Evolutionary conservation across 2,329 filamentous ascomycete species (phyloP).

Genomic region (Domatiomyces catenatus): DNA sequence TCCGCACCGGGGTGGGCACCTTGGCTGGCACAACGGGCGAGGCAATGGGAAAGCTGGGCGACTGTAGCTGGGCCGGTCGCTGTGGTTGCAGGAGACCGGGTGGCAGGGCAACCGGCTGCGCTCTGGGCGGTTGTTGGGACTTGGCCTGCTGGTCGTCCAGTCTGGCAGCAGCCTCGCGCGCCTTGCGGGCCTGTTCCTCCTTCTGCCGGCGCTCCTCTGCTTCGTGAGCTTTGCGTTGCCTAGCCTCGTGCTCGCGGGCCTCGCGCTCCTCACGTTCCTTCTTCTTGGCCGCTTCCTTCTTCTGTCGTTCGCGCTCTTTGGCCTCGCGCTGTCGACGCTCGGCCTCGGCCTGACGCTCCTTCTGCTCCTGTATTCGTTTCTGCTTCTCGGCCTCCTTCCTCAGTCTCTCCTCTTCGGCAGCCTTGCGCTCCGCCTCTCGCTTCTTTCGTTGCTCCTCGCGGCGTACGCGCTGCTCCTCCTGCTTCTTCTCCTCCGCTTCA

Average conservation of each 20-base stretch:
- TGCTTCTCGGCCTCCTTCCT: slow-evolving; percentile 75
- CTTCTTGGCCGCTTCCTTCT: slow-evolving; percentile 54
- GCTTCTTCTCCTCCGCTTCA: slow-evolving; percentile 60
- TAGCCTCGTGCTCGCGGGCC: slow-evolving; percentile 56
- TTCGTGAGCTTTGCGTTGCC: slow-evolving; percentile 47
- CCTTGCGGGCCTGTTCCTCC: slow-evolving; percentile 37
- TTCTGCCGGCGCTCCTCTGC: slow-evolving; percentile 44
- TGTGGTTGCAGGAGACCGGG: slow-evolving; percentile 39
- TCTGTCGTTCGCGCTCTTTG: slow-evolving; percentile 68
- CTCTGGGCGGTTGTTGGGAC: slow-evolving; percentile 21
- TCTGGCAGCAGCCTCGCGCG: slow-evolving; percentile 39
- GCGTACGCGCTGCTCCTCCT: slow-evolving; percentile 65
- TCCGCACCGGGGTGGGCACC: slow-evolving; percentile 61
- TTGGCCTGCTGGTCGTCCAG: slow-evolving; percentile 33
- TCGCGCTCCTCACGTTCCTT: slow-evolving; percentile 53
- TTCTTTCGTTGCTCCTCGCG: slow-evolving; percentile 85
- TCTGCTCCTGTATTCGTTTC: slow-evolving; percentile 65
- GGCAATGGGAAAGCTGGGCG: slow-evolving; percentile 63
- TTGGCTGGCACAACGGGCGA: slow-evolving; percentile 78
- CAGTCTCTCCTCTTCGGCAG: slow-evolving; percentile 73
- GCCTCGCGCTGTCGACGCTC: slow-evolving; percentile 71
- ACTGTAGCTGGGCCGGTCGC: slow-evolving; percentile 42
- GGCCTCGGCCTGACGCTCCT: slow-evolving; percentile 67
- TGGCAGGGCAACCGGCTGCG: slow-evolving; percentile 26
- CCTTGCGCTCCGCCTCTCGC: slow-evolving; percentile 77